Conservation (phyloP, 345 rosid species). For the Eucalyptus erythrocorys region DNA sequence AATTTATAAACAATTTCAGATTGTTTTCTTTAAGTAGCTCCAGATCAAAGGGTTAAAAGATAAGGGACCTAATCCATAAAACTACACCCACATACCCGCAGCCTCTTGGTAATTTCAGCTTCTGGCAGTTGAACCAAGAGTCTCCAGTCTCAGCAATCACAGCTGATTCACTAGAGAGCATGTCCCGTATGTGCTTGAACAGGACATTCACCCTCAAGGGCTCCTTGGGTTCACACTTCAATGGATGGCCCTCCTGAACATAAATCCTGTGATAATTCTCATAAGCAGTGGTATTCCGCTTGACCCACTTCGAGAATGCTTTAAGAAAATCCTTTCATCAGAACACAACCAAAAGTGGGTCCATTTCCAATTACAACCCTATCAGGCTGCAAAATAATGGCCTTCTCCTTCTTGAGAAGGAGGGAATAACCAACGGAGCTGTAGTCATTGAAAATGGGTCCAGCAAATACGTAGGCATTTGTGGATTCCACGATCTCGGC, state of each 20-base stretch:
- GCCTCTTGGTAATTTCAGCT: conserved; percentile 61
- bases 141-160: conserved; percentile 84
- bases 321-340: conserved; percentile 65
- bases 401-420: conserved; percentile 78
- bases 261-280: conserved; percentile 67
- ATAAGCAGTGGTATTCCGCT: conserved; percentile 36
- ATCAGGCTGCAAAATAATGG: conserved; percentile 58
- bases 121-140: conserved; percentile 83
- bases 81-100: conserved; percentile 40
- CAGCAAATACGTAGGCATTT: conserved; percentile 66
- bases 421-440: conserved; percentile 77
- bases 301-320: conserved; percentile 40
- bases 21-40: background rate
- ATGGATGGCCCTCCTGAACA: conserved; percentile 51
- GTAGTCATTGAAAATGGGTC: conserved; percentile 68
- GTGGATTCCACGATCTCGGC: conserved; percentile 76
- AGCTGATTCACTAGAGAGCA: conserved; percentile 57
- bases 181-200: conserved; percentile 57
- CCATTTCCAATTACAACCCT: conserved; percentile 53
- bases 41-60: background rate
- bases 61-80: background rate
- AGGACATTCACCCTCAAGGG: conserved; percentile 63
- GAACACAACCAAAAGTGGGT: conserved; percentile 59
- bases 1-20: background rate
- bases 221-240: conserved; percentile 29